Evolutionary conservation across 2,329 filamentous ascomycete species (phyloP).

Genomic region (Ilyonectria destructans): DNA sequence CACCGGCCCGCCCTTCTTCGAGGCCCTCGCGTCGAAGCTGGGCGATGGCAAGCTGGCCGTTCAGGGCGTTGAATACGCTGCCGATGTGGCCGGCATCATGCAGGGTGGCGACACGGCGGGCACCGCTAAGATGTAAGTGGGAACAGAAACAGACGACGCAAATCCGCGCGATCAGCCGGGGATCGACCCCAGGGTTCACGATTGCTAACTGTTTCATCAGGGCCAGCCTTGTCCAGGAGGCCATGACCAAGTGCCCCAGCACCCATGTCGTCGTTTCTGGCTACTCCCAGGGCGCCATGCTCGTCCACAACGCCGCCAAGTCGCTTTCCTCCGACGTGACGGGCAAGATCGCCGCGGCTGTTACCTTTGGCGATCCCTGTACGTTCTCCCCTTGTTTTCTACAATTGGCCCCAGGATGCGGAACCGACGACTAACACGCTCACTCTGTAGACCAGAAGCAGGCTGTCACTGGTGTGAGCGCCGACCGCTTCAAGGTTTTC

Average conservation of each 20-base stretch:
- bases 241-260: constrained; percentile 59
- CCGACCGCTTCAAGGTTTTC: constrained; percentile 48
- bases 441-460: constrained; percentile 38
- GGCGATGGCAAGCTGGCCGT: constrained; percentile 63
- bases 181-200: background rate
- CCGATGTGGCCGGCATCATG: constrained; percentile 62
- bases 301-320: constrained; percentile 62
- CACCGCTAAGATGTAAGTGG: constrained; percentile 63
- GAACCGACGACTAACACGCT: constrained; percentile 22
- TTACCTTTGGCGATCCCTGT: constrained; percentile 53
- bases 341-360: constrained; percentile 49
- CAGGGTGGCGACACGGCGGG: constrained; percentile 62
- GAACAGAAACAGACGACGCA: background rate
- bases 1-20: constrained; percentile 67
- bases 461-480: constrained; percentile 42
- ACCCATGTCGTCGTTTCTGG: constrained; percentile 64
- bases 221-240: constrained; percentile 49
- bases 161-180: background rate
- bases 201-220: constrained; percentile 27
- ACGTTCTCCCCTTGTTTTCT: constrained; percentile 26
- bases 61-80: constrained; percentile 70
- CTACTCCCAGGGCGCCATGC: constrained; percentile 61
- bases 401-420: too few species aligned
- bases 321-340: constrained; percentile 54
- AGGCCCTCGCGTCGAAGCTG: constrained; percentile 59